Evolutionary conservation across 345 rosid genomes (phyloP).

Genomic region (Odontarrhena argentea): DNA sequence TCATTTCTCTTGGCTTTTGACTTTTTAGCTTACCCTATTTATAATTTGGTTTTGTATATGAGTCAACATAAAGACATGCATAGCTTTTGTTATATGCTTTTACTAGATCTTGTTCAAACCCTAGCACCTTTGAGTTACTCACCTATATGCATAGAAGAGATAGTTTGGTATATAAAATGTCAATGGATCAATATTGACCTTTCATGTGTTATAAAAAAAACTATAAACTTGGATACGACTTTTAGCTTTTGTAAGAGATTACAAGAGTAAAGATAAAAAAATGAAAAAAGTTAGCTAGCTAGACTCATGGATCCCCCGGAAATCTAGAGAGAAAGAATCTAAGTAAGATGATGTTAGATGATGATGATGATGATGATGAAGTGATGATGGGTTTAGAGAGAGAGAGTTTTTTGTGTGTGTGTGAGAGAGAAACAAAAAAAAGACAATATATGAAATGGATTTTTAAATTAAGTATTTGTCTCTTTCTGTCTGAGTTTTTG

Average conservation of each 20-base stretch:
- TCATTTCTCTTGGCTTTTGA: too few relatives aligned
- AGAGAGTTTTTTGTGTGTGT: conserved; percentile 19
- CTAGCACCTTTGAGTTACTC: conserved; percentile 9
- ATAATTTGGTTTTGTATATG: neutral
- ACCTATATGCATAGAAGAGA: neutral
- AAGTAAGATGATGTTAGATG: conserved; percentile 30
- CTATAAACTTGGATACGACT: conserved; percentile 6
- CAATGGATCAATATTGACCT: neutral
- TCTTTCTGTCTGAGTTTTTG: conserved; percentile 46
- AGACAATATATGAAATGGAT: conserved; percentile 43
- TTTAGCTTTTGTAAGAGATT: conserved; percentile 13
- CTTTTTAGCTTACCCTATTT: too few relatives aligned
- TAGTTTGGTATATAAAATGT: neutral
- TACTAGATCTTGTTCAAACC: conserved; percentile 24
- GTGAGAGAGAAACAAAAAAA: conserved; percentile 45
- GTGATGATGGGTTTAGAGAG: conserved; percentile 53
- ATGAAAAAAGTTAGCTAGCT: neutral
- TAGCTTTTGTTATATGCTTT: neutral
- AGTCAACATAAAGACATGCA: conserved; percentile 25
- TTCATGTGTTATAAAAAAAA: neutral
- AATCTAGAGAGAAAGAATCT: conserved; percentile 49
- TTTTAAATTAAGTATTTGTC: conserved; percentile 49
- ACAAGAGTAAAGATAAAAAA: neutral
- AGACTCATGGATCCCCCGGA: conserved; percentile 53
- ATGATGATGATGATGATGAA: conserved; percentile 50